Base-by-base conservation (phyloP, 192 early-diverging fungal genomes). In the Coemansia sp. region DNA sequence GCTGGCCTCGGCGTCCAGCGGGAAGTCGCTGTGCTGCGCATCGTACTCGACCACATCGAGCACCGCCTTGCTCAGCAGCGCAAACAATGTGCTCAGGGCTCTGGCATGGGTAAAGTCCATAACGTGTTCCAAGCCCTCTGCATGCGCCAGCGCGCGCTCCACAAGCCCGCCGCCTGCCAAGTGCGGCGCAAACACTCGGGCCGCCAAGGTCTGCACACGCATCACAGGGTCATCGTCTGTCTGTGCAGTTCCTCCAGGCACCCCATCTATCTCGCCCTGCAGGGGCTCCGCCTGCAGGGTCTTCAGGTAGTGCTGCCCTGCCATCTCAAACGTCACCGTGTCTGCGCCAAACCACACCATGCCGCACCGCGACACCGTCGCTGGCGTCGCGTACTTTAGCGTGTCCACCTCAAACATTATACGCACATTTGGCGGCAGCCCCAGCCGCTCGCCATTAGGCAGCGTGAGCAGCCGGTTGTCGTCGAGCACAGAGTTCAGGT, bases 391-490 rank as follows among this genome's bases (percentile, higher is more conserved):
- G 59, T 98, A 96, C 59, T 92, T 90, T 58, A 99, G 82, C n/a
- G 91, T 95, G 64, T 99, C 97, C 19, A 98, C 98, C 80, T 99
- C 98, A 71, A 99, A 99, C 92, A 99, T 90, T 45, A 99, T 92
- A 37, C 96, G 88, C 31, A 98, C 97, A 71, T 98, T 99, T 16
- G 89, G 84, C 17, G 96, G 96, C 49, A 99, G 85, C 49, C 87
- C 87, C 71, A 99, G 79, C 54, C 98, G 92, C 83, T 99, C 98
- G 62, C 98, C 98, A 64, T 98, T 99, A 19, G 98, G 98, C 64
- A 99, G 72, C 6, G 98, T 99, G 41, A 99, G 82, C 60, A 98
- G 82, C 57, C 90, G 89, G 83, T 99, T 99, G 81, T 99, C 98
- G 72, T 98, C 98, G 41, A 99, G 82, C 14, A 99, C 96, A 50